Conservation (phyloP, 2,329 filamentous ascomycete genomes). For the Ophiocordyceps australis region DNA sequence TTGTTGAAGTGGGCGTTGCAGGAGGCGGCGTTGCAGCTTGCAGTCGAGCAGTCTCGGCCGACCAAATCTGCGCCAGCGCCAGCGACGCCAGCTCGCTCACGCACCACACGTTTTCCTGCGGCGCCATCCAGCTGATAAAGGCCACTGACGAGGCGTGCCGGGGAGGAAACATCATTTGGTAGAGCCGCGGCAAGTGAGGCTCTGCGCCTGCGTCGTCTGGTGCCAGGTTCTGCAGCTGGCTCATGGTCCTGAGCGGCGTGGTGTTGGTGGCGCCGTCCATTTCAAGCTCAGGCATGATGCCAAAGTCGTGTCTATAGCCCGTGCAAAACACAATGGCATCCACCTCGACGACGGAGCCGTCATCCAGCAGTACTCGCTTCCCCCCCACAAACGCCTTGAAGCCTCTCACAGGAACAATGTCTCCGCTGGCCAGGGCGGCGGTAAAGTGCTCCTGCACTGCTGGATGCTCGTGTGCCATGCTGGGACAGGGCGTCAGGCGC, state of each 20-base stretch:
- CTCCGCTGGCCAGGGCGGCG: background rate
- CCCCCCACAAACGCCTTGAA: conserved; percentile 5
- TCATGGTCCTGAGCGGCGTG: background rate
- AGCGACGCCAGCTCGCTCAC: conserved; percentile 20
- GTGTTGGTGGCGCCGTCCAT: conserved; percentile 3
- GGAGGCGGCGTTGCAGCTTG: too few species aligned
- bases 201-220: background rate
- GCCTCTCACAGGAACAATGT: conserved; percentile 1
- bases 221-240: background rate
- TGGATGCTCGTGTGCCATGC: conserved; percentile 2
- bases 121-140: conserved; percentile 16
- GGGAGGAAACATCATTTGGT: conserved; percentile 22
- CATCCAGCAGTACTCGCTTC: conserved; percentile 9
- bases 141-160: conserved; percentile 20
- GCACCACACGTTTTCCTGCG: conserved; percentile 12
- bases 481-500: conserved; percentile 1
- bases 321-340: conserved; percentile 18
- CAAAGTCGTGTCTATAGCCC: conserved; percentile 16
- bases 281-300: conserved; percentile 4
- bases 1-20: too few species aligned
- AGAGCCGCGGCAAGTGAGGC: conserved; percentile 13
- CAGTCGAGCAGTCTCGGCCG: conserved; percentile 1
- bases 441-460: conserved; percentile 3
- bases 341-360: conserved; percentile 11
- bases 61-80: conserved; percentile 20